Evolutionary conservation across 495 filamentous ascomycete genomes (phyloP).

Genomic region (Glonium stellatum): DNA sequence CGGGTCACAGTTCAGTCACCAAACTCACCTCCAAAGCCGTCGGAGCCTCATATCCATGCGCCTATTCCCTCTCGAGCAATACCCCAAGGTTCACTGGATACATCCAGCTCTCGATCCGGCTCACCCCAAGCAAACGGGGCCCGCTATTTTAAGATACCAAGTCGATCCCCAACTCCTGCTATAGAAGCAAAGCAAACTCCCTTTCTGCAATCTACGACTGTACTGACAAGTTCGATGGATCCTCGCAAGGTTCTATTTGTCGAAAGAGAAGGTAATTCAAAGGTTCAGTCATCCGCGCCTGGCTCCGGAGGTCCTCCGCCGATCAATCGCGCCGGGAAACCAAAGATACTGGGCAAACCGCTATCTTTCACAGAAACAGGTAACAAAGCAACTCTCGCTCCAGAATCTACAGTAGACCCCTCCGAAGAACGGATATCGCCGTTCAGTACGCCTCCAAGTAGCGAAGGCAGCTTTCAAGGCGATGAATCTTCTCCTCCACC

Average conservation of each 20-base stretch:
- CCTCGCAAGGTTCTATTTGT: slow-evolving; percentile 13
- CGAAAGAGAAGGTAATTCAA: slow-evolving; percentile 5
- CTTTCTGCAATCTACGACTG: slow-evolving; percentile 19
- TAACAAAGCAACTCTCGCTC: slow-evolving; percentile 32
- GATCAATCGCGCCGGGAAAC: slow-evolving; percentile 76
- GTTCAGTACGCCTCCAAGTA: slow-evolving; percentile 84
- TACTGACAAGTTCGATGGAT: slow-evolving; percentile 11
- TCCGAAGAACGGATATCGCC: slow-evolving; percentile 63
- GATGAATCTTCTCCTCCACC: slow-evolving; percentile 12
- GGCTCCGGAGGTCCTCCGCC: slow-evolving; percentile 52
- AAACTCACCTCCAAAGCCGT: slow-evolving; percentile 58
- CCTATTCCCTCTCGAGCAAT: slow-evolving; percentile 37
- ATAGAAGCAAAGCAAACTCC: slow-evolving; percentile 36
- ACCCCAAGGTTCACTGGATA: slow-evolving; percentile 42
- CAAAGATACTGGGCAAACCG: slow-evolving; percentile 53
- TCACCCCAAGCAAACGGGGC: slow-evolving; percentile 45
- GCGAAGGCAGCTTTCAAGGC: slow-evolving; percentile 53
- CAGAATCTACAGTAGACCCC: slow-evolving; percentile 20
- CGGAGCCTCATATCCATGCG: slow-evolving; percentile 29
- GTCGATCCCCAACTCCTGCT: slow-evolving; percentile 44
- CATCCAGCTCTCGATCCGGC: slow-evolving; percentile 40
- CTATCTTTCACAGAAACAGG: slow-evolving; percentile 28
- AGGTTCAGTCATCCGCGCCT: slow-evolving; percentile 24
- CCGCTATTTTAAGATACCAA: slow-evolving; percentile 48
- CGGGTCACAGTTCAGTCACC: slow-evolving; percentile 68